Evolutionary conservation across 306 rosid genomes (phyloP), one percentile per base, ranked within the genome.

Genomic region (Fragaria nilgerrensis): DNA sequence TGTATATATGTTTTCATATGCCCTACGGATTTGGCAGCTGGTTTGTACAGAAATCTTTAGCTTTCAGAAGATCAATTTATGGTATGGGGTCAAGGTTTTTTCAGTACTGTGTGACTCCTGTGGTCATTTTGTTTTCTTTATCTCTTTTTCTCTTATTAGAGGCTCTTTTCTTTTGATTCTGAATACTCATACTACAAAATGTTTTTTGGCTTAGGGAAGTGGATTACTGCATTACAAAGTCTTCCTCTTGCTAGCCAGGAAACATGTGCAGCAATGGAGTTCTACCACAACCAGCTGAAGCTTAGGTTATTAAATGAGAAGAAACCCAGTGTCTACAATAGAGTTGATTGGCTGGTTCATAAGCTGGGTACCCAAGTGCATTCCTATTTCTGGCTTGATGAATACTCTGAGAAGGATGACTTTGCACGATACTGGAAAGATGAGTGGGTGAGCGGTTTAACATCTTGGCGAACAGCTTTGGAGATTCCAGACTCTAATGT

Each of bases 351-450:
- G 95, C 84, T 94, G 89, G 92, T 90, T 49, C 87, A 90, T 89
- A 94, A 90, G 88, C 81, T 94, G 88, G 85, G 91, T 74, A 90
- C 96, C 13, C 92, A 94, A 82, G 91, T 94, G 72, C 93, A 87
- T 86, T 88, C 98, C 65, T 88, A 89, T 84, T 92, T 92, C 79
- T 92, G 97, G 97, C 97, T 94, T 68, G 97, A 89, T 82, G 98
- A 94, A 87, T 94, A 85, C 88, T 82, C 93, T 0, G 97, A 79
- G 76, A 92, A 89, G 81, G 97, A 87, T 77, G 93, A 84, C 74
- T 90, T 86, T 92, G 94, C 92, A 20, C 87, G 92, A 52, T 94
- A 94, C 77, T 85, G 95, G 91, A 92, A 89, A 87, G 87, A 92
- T 69, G 97, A 94, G 85, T 89, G 97, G 97, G 77, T 76, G 67